phyloP scores from a whole-genome alignment of 1,284 basidiomycete species.

The Tylopilus sp. region DNA sequence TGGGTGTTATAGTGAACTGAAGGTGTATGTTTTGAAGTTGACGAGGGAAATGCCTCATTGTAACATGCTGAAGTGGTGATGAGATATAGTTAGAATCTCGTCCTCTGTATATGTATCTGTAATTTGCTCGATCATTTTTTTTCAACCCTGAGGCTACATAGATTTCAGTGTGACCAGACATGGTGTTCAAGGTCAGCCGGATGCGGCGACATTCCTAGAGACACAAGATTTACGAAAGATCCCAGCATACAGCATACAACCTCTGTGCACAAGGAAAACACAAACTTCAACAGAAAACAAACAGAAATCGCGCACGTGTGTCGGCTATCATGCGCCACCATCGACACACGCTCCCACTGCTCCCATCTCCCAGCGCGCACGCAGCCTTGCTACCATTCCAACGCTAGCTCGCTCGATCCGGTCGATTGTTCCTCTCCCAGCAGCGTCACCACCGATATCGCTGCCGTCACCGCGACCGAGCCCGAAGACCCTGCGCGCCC shows the following conservation, averaged over 20 bases:
- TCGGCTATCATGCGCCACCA: background rate
- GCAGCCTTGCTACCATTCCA: conserved; percentile 24
- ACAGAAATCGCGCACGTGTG: background rate
- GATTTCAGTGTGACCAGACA: no score
- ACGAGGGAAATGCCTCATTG: background rate
- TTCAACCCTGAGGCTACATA: no score
- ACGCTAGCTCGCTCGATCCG: conserved; percentile 4
- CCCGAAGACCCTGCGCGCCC: background rate
- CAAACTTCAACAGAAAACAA: background rate
- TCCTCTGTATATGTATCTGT: background rate
- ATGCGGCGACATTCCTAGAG: no score
- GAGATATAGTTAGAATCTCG: no score
- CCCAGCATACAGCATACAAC: background rate
- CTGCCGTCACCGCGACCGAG: background rate
- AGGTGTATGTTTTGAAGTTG: background rate
- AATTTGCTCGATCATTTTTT: background rate
- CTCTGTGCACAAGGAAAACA: background rate
- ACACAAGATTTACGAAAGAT: background rate
- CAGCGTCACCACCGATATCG: background rate
- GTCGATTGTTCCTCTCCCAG: background rate
- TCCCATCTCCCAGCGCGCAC: conserved; percentile 22
- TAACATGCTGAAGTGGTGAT: no score
- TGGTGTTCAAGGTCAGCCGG: no score
- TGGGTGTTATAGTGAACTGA: background rate
- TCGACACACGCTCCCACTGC: background rate